Evolutionary conservation across 176 grass and related monocot species (phyloP), one percentile per base, ranked within the genome.

Genomic region (Zoysia pacifica): DNA sequence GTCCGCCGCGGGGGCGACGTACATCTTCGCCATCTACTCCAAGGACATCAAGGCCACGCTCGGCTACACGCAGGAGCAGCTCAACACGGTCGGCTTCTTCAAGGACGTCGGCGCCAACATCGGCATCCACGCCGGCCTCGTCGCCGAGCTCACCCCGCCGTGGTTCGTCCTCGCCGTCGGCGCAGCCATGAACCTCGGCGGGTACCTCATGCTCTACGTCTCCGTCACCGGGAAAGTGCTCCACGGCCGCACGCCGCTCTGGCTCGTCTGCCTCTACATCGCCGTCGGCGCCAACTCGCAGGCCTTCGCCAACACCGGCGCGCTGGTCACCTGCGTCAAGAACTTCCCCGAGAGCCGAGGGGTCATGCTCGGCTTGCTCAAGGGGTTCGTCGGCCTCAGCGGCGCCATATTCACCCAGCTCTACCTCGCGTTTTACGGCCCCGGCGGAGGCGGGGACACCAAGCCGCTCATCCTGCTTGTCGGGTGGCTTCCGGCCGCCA

Each of bases 211-310:
- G 89, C 53, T 91, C 65, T 91, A 91, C 81, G 81, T 91, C 72
- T 74, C 89, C 44, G 81, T 84, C 84, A 59, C 89, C n/a, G 84
- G 72, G 16, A 50, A 18, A 0, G 65, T 18, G 0, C 0, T 13
- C 70, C 20, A 48, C 2, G n/a, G 48, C 7, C 0, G 6, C 4
- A 37, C 85, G 1, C 81, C 62, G 7, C 70, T 91, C 7, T 93
- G 89, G 94, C 78, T 89, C 37, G 76, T 93, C 55, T 97, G 91
- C 89, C 79, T 93, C 67, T 93, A 89, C 78, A 97, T 97, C 76
- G 84, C 78, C 70, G 62, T 91, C 48, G 91, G 91, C 42, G 89
- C 94, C 46, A 97, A 97, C 84, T 97, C 94, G 40, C 94, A 97
- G 85, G 66, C 90, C 9, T 97, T 97, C 58, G 79, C 93, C 72